Percentiles rank a stretch among this genome's conserved stretches.
These are phyloP conservation scores for Paraconiothyrium sp. DNA, from an alignment of 2,329 filamentous ascomycete species.

Conservation along the genomic window DNA sequence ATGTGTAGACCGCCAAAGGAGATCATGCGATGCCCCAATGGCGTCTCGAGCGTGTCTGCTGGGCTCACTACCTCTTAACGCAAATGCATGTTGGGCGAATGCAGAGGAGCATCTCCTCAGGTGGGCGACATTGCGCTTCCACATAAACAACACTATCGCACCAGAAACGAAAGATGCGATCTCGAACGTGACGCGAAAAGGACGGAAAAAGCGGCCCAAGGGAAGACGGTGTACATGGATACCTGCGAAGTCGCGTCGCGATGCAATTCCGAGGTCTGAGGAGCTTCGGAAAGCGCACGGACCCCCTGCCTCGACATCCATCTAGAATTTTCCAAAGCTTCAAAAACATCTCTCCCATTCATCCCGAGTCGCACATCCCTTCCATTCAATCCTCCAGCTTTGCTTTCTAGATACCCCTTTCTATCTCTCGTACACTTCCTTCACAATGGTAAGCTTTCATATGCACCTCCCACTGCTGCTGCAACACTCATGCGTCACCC, in stretches of 20 bases:
- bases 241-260: slow-evolving; percentile 17
- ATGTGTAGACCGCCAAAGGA: background rate
- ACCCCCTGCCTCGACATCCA: slow-evolving; percentile 18
- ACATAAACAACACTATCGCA: slow-evolving; percentile 43
- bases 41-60: background rate
- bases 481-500: background rate
- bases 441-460: slow-evolving; percentile 24
- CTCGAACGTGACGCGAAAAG: background rate
- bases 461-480: background rate
- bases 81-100: slow-evolving; percentile 23
- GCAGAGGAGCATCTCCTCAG: slow-evolving; percentile 43
- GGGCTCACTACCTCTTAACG: slow-evolving; percentile 26
- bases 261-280: slow-evolving; percentile 29
- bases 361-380: background rate
- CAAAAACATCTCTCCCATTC: slow-evolving; percentile 19
- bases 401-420: slow-evolving; percentile 15
- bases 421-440: slow-evolving; percentile 5
- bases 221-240: background rate
- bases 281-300: slow-evolving; percentile 27
- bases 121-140: slow-evolving; percentile 45
- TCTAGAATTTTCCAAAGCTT: slow-evolving; percentile 34
- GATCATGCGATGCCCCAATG: background rate
- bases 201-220: background rate
- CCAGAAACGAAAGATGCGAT: too few species aligned
- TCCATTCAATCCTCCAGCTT: background rate